These are phyloP conservation scores for Beauveria australis DNA, from an alignment of 2,329 filamentous ascomycete genomes.

Conservation along the genomic window DNA sequence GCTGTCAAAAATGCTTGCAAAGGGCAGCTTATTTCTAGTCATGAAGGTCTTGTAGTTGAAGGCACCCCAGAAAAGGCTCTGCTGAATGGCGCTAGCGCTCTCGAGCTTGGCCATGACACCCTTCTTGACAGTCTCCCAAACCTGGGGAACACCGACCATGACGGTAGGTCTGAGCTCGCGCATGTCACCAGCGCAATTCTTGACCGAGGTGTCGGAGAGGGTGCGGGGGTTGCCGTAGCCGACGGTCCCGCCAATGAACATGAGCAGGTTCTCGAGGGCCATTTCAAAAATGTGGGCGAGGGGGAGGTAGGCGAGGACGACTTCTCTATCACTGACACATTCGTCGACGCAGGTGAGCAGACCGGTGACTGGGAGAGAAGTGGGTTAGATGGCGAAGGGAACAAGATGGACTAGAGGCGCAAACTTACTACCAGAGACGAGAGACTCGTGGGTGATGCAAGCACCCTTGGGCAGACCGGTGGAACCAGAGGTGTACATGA, in stretches of 20 bases:
- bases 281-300: conserved; percentile 96
- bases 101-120: conserved; percentile 78
- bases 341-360: conserved; percentile 69
- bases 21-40: conserved; percentile 51
- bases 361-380: conserved; percentile 55
- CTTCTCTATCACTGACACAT: conserved; percentile 69
- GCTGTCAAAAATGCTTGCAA: conserved; percentile 63
- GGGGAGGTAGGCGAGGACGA: conserved; percentile 82
- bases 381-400: not conserved
- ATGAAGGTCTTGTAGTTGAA: conserved; percentile 52
- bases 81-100: conserved; percentile 58
- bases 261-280: conserved; percentile 82
- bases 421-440: conserved; percentile 61
- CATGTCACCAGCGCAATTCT: conserved; percentile 89
- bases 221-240: conserved; percentile 91
- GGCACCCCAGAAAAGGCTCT: conserved; percentile 68
- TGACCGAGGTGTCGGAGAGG: conserved; percentile 74
- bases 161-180: conserved; percentile 83
- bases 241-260: conserved; percentile 85
- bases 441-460: conserved; percentile 69
- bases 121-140: conserved; percentile 97
- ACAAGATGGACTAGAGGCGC: not conserved
- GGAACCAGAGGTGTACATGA: conserved; percentile 82
- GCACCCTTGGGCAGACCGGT: conserved; percentile 87
- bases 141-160: conserved; percentile 87